phyloP scores from a whole-genome alignment of 768 basidiomycete species.

The Mycena metata region DNA sequence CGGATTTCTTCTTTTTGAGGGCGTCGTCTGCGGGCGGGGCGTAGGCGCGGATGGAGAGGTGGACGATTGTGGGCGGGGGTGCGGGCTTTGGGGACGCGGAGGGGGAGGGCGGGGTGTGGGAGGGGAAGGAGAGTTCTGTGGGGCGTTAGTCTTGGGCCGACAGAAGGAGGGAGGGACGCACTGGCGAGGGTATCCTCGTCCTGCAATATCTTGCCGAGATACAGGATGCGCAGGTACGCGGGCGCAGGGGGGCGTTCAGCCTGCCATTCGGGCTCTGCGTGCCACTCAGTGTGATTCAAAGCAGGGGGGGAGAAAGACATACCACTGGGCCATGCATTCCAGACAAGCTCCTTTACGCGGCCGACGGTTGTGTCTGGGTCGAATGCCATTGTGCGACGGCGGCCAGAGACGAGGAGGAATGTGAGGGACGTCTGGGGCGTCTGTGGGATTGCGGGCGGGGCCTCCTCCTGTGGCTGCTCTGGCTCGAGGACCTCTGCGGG shows the following conservation, averaged over 20 bases:
- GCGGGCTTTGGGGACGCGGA: conserved; percentile 40
- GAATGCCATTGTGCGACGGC: conserved; percentile 78
- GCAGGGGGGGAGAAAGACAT: conserved; percentile 41
- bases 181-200: conserved; percentile 83
- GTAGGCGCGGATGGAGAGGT: conserved; percentile 78
- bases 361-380: conserved; percentile 82
- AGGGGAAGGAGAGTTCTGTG: conserved; percentile 58
- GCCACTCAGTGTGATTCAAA: background rate
- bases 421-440: conserved; percentile 75
- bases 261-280: conserved; percentile 71
- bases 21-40: conserved; percentile 63
- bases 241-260: conserved; percentile 84
- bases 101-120: conserved; percentile 48
- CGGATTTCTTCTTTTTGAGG: conserved; percentile 67
- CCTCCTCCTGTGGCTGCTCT: background rate
- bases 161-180: conserved; percentile 49
- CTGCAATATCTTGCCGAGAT: conserved; percentile 85
- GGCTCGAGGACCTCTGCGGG: too few species aligned
- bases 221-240: conserved; percentile 79
- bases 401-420: conserved; percentile 80
- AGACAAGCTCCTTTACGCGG: conserved; percentile 85
- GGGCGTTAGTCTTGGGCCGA: background rate
- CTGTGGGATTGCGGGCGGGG: conserved; percentile 59
- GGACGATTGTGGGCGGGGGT: conserved; percentile 72
- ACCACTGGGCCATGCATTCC: conserved; percentile 88